These are phyloP conservation scores for Lactarius pseudohatsudake DNA, from an alignment of 768 basidiomycete genomes.

Conservation along the genomic window DNA sequence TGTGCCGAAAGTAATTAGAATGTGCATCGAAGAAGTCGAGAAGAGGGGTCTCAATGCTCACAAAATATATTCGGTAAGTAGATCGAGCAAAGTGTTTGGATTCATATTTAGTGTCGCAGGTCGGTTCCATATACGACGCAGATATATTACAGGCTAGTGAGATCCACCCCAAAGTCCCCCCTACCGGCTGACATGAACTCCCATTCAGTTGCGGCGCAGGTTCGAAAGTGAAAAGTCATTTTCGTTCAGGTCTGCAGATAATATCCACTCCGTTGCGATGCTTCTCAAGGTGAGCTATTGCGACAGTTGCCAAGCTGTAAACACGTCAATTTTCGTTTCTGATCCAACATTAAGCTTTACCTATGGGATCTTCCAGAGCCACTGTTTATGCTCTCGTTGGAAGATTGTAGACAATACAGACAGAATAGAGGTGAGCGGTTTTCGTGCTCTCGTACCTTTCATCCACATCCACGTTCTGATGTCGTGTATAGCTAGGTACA, in stretches of 20 bases:
- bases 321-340: background rate
- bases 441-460: background rate
- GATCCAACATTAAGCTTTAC: background rate
- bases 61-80: background rate
- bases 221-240: background rate
- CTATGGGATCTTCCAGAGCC: background rate
- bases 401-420: background rate
- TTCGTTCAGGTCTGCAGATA: background rate
- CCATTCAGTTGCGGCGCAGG: background rate
- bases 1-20: background rate
- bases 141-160: background rate
- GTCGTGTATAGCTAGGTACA: background rate
- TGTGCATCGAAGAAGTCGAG: slow-evolving; percentile 1
- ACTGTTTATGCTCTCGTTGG: background rate
- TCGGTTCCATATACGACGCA: background rate
- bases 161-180: too few species aligned
- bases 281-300: background rate
- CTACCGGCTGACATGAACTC: background rate
- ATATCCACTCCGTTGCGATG: background rate
- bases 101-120: background rate
- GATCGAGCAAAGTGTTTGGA: background rate
- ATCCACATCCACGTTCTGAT: background rate
- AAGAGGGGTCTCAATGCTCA: background rate
- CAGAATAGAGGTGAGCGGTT: background rate
- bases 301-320: background rate